Evolutionary conservation across 2,329 filamentous ascomycete genomes (phyloP).

Genomic region (Elsinoe arachidis): DNA sequence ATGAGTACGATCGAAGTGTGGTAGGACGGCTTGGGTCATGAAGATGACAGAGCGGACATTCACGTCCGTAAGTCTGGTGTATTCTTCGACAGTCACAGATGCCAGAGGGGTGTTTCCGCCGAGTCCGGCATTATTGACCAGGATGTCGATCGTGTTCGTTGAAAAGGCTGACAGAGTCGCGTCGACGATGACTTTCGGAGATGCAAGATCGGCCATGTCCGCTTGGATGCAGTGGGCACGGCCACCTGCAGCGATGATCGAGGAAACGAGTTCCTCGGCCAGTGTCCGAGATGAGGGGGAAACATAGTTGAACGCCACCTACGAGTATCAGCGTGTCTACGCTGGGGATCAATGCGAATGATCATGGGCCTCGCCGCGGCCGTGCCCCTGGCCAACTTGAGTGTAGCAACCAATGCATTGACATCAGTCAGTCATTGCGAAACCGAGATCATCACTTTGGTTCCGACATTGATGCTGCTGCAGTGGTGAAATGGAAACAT

Average conservation of each 20-base stretch:
- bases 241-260: neutral
- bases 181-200: constrained; percentile 26
- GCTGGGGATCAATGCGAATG: too few relatives aligned
- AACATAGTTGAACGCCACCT: neutral
- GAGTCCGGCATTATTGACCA: constrained; percentile 31
- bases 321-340: neutral
- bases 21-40: constrained; percentile 26
- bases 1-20: constrained; percentile 20
- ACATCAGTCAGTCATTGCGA: too few relatives aligned
- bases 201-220: constrained; percentile 19
- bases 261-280: neutral
- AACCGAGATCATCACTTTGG: too few relatives aligned
- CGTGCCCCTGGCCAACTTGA: too few relatives aligned
- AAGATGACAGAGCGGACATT: constrained; percentile 25
- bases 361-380: too few relatives aligned
- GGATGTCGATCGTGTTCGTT: constrained; percentile 26
- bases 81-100: constrained; percentile 11
- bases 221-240: neutral
- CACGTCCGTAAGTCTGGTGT: constrained; percentile 16
- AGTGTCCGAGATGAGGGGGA: neutral
- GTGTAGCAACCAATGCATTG: too few relatives aligned
- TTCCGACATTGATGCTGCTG: too few relatives aligned
- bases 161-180: constrained; percentile 18
- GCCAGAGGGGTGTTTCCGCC: constrained; percentile 2
- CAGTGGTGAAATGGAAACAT: too few relatives aligned